A percentile compares a stretch with the other conserved stretches of the same genome.
These are phyloP conservation scores for Cladosporium sp. DNA, from an alignment of 2,329 filamentous ascomycete species.

Conservation along the genomic window DNA sequence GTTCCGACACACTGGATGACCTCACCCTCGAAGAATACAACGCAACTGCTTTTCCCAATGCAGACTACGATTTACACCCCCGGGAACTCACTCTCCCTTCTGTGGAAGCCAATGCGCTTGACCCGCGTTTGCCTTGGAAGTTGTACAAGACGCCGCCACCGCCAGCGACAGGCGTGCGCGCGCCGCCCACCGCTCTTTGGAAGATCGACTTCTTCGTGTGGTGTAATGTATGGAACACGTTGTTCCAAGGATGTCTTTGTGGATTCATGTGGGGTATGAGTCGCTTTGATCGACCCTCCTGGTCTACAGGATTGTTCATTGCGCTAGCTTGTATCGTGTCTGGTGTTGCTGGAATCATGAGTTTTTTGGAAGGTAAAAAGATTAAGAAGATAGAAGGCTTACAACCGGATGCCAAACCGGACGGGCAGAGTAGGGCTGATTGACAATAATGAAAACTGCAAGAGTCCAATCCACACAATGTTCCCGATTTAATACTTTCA, in stretches of 20 bases:
- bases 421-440: no score
- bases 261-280: conserved; percentile 68
- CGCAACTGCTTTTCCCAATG: not conserved
- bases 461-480: no score
- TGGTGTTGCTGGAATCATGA: conserved; percentile 63
- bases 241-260: conserved; percentile 69
- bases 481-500: no score
- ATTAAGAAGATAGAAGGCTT: conserved; percentile 70
- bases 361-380: conserved; percentile 63
- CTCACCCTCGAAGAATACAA: conserved; percentile 12
- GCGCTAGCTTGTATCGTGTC: conserved; percentile 66
- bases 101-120: conserved; percentile 10
- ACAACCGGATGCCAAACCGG: no score
- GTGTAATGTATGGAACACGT: conserved; percentile 73
- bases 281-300: conserved; percentile 62
- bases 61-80: conserved; percentile 52
- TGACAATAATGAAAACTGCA: no score
- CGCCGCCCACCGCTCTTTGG: conserved; percentile 63
- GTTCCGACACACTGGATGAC: conserved; percentile 55
- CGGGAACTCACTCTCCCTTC: conserved; percentile 45
- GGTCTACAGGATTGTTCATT: conserved; percentile 76
- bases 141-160: conserved; percentile 57
- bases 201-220: conserved; percentile 76
- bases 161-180: conserved; percentile 66
- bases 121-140: conserved; percentile 57